Evolutionary conservation across 305 asterid species (phyloP), one percentile per base, ranked within the genome.

Genomic region (Rubia tinctorum): DNA sequence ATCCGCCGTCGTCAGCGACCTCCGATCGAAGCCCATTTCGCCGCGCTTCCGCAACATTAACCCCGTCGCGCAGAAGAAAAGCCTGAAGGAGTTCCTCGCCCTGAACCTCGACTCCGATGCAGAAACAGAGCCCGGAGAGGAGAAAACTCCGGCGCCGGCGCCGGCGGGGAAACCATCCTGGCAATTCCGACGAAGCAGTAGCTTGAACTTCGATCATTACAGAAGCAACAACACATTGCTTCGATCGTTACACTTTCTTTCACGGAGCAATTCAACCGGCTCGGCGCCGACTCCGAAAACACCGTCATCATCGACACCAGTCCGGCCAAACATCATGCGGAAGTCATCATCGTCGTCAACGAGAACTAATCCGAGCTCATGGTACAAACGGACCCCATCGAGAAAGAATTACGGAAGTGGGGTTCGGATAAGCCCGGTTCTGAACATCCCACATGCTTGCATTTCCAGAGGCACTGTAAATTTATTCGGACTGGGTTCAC

Each of bases 231-330:
- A 68, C 56, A 81, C 88, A 8, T 79, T 91, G 74, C 77, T 86
- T 65, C 82, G 92, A 59, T 80, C 95, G 5, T 55, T 89, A 2
- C 84, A 89, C 49, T 88, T 90, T 61, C 81, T 91, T 60, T 74
- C 87, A 0, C 74, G 96, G 60, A 92, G 96, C 82, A 88, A 88
- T 14, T 92, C 97, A n/a, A 92, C 97, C n/a, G 95, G 96, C 8
- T 90, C 96, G 22, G 90, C 88, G 8, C 93, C 90, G 10, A 90
- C 71, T 64, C 86, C 84, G 23, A 90, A 87, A 76, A 91, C 91
- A 4, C 10, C 59, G 15, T 82, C 83, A 27, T 30, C 68, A 40
- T 18, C 77, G 17, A 51, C 58, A 34, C 55, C 78, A 58, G 62
- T 47, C 40, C 58, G 64, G 4, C 82, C 84, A 0, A 87, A 82